These are phyloP conservation scores for Karstenula rhodostoma DNA, from an alignment of 2,329 filamentous ascomycete species.

Conservation along the genomic window DNA sequence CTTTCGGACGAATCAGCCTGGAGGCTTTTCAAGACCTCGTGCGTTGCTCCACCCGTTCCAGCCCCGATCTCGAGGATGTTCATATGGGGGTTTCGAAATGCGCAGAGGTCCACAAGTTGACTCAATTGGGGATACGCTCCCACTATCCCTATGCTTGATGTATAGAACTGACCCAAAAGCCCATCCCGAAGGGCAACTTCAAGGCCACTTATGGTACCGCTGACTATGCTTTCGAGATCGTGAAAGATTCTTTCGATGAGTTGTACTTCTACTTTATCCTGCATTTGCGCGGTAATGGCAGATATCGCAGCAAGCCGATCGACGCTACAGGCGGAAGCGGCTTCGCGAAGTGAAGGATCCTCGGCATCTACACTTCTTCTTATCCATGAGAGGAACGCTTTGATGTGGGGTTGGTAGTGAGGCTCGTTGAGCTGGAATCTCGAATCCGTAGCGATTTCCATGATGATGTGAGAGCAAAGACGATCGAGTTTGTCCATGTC, in stretches of 20 bases:
- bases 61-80: conserved; percentile 7
- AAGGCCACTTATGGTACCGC: background rate
- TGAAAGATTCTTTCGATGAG: too few relatives aligned
- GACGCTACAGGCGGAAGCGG: too few relatives aligned
- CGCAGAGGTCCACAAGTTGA: conserved; percentile 45
- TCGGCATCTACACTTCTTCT: too few relatives aligned
- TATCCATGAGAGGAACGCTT: too few relatives aligned
- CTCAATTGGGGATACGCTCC: conserved; percentile 22
- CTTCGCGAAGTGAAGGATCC: too few relatives aligned
- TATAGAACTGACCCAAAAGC: conserved; percentile 21
- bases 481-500: too few relatives aligned
- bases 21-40: background rate
- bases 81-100: conserved; percentile 38
- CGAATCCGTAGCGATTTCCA: too few relatives aligned
- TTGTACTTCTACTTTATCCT: conserved; percentile 24
- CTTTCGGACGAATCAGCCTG: conserved; percentile 8
- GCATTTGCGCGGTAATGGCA: conserved; percentile 8
- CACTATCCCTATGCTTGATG: conserved; percentile 17
- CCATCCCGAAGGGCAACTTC: conserved; percentile 21
- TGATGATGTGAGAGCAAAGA: too few relatives aligned
- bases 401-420: too few relatives aligned
- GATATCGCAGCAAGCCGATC: too few relatives aligned
- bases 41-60: background rate
- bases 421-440: too few relatives aligned
- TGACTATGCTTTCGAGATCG: too few relatives aligned